Percentiles rank a stretch among this genome's conserved stretches.
Evolutionary conservation across 1,139 yeast genomes (phyloP).

Genomic region (Kodamaea derodonti): DNA sequence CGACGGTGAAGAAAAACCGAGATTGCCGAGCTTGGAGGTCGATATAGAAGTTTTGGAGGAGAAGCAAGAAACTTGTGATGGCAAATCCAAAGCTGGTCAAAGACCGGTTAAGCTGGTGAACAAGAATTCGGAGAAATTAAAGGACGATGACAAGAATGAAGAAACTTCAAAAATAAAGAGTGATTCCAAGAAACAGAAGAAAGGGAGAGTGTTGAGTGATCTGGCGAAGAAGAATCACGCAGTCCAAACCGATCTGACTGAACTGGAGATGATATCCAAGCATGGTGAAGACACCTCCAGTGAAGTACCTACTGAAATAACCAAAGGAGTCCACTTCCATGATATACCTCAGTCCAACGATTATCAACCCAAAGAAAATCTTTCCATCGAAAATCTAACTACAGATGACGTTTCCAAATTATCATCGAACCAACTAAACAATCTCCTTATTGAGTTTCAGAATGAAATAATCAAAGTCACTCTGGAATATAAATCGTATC

Average conservation of each 20-base stretch:
- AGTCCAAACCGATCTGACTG: background rate
- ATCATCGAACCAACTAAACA: conserved; percentile 13
- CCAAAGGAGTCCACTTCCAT: background rate
- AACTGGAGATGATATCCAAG: background rate
- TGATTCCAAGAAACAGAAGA: background rate
- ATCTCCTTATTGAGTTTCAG: conserved; percentile 25
- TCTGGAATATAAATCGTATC: conserved; percentile 23
- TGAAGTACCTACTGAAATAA: background rate
- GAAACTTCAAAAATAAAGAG: background rate
- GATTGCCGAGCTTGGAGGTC: conserved; percentile 1
- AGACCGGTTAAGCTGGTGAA: background rate
- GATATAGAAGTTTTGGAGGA: background rate
- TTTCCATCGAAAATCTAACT: conserved; percentile 4
- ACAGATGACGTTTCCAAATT: conserved; percentile 9
- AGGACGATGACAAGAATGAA: background rate
- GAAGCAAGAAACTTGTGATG: background rate
- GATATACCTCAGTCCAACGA: background rate
- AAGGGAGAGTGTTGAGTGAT: background rate
- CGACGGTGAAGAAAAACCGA: background rate
- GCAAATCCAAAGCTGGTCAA: background rate
- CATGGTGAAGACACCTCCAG: background rate
- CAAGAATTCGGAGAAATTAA: background rate
- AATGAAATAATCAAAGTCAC: conserved; percentile 25
- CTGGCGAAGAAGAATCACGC: background rate
- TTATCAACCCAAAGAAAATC: too few species aligned